These are phyloP conservation scores for Pythium insidiosum DNA, from an alignment of 352 stramenopile genomes.

Conservation along the genomic window DNA sequence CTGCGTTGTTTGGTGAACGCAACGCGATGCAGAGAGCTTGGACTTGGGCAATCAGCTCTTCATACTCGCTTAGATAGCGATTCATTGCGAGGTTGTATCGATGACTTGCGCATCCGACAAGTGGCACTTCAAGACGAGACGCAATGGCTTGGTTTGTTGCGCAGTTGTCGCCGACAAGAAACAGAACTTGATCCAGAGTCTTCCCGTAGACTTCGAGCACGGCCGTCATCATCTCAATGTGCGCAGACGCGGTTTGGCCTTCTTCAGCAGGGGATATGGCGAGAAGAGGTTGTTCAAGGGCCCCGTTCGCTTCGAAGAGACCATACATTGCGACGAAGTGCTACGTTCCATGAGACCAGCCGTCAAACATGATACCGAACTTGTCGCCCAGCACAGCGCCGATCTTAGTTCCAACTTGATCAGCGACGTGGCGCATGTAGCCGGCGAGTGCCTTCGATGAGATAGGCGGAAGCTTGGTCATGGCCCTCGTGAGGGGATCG, in stretches of 20 bases:
- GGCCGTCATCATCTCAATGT: conserved; percentile 1
- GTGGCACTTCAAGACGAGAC: not conserved
- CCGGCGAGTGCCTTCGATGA: not conserved
- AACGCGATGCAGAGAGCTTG: conserved; percentile 5
- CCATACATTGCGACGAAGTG: conserved; percentile 11
- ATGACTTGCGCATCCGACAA: conserved; percentile 9
- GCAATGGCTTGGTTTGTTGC: conserved; percentile 2
- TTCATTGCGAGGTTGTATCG: conserved; percentile 1
- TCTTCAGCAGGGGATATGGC: conserved; percentile 5
- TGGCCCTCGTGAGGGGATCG: too few species aligned
- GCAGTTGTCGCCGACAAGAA: conserved; percentile 7
- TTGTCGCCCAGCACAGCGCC: conserved; percentile 3
- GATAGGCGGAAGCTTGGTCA: not conserved
- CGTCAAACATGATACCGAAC: conserved; percentile 11
- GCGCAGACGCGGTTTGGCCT: conserved; percentile 1
- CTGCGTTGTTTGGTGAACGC: not conserved
- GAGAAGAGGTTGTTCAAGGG: conserved; percentile 2
- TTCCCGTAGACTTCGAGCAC: conserved; percentile 3
- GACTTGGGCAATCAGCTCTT: not conserved
- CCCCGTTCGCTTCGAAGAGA: not conserved
- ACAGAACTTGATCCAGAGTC: not conserved
- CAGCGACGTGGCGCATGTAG: not conserved
- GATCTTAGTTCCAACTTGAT: conserved; percentile 2
- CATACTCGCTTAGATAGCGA: not conserved
- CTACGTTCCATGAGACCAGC: not conserved